A percentile compares a stretch with the other conserved stretches of the same genome.
Conservation (phyloP, 768 basidiomycete genomes). For the Multifurca ochricompacta region DNA sequence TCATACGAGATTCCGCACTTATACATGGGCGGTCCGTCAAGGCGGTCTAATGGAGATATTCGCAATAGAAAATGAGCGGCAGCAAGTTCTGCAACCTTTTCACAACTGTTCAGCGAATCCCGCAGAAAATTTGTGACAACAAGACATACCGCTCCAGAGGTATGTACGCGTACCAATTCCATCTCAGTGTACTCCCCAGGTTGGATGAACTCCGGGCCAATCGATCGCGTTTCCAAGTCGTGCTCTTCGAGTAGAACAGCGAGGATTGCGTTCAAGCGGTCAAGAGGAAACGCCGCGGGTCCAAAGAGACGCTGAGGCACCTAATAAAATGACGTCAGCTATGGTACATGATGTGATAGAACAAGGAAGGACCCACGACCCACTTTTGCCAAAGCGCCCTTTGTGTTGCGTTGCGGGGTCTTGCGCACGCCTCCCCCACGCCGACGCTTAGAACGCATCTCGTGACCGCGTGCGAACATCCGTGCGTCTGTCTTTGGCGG, state of each 20-base stretch:
- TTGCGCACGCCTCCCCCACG: conserved; percentile 30
- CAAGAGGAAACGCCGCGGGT: conserved; percentile 69
- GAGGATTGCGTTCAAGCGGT: conserved; percentile 72
- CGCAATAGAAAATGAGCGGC: conserved; percentile 60
- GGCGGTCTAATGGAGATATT: conserved; percentile 48
- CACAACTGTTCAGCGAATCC: background rate
- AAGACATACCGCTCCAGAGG: conserved; percentile 48
- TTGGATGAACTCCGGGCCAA: conserved; percentile 41
- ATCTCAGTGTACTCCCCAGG: conserved; percentile 71
- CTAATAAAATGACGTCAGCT: conserved; percentile 28
- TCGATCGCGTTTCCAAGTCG: conserved; percentile 40
- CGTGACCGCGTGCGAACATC: conserved; percentile 73
- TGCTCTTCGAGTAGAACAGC: conserved; percentile 73
- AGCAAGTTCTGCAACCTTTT: conserved; percentile 59
- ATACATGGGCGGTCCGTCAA: conserved; percentile 65
- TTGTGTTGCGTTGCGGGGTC: conserved; percentile 19
- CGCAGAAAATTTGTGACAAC: background rate
- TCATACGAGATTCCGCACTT: conserved; percentile 67
- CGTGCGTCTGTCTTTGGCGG: conserved; percentile 71
- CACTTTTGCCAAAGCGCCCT: conserved; percentile 26
- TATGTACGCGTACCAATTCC: conserved; percentile 55
- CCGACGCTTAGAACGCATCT: conserved; percentile 49
- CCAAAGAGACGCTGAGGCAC: conserved; percentile 73
- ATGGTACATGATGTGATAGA: background rate
- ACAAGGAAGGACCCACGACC: background rate